Evolutionary conservation across 495 filamentous ascomycete species (phyloP), one percentile per base, ranked within the genome.

Genomic region (Penicillium coprophilum): DNA sequence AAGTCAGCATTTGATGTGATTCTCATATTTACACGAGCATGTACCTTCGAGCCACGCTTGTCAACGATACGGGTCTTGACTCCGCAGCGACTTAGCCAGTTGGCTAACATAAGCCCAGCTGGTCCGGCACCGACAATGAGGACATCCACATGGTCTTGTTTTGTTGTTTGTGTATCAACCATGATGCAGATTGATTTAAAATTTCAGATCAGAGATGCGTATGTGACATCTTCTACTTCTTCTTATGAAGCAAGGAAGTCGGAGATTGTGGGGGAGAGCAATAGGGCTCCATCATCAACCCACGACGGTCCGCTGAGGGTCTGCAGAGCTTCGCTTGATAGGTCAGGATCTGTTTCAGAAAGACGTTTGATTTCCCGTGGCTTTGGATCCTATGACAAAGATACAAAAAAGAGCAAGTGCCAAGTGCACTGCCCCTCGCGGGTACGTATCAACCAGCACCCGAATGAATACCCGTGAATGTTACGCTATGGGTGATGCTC

Each of bases 121-220:
- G 85, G 85, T 5, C 85, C 85, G 41, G 85, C 84, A 6, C 86
- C 86, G 20, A 87, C 69, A 27, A 88, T 82, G 55, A 88, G 69
- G 6, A 69, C 66, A 46, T 69, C 66, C 17, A 61, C 56, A 43
- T 57, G 36, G 46, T 43, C 53, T 32, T 59, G 57, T 55, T 52
- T 23, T 10, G 50, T 11, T 19, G 50, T 31, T 8, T 51, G 38
- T 11, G 41, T 41, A 15, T 54, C 55, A 8, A 51, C 21, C 59
- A 61, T 57, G 27, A 17, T 56, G 43, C n/a, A 43, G 7, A 1
- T 27, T 44, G 12, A 9, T 7, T 28, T 31, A 17, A 15, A 23
- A 34, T 17, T 28, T 21, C 28, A 12, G n/a, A 23, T 23, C 17
- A 21, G 15, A 20, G 31, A 31, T 21, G 23, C 41, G 13, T 23